These are phyloP conservation scores for Sclerotinia minor DNA, from an alignment of 2,329 filamentous ascomycete genomes.

Conservation along the genomic window DNA sequence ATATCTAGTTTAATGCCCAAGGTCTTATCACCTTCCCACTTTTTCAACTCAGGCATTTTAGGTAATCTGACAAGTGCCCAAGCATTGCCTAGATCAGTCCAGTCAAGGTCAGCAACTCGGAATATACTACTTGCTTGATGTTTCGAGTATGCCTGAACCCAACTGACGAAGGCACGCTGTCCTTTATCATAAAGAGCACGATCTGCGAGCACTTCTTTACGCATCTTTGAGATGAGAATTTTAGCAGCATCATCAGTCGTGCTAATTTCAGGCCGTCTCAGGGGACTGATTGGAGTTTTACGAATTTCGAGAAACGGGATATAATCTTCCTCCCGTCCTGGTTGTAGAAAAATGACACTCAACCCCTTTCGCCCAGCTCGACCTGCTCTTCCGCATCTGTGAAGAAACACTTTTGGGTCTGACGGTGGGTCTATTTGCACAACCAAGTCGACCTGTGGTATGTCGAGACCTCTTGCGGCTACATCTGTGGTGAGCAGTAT, in stretches of 20 bases:
- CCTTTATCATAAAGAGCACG: conserved; percentile 74
- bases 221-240: conserved; percentile 58
- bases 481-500: conserved; percentile 92
- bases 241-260: conserved; percentile 63
- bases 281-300: conserved; percentile 74
- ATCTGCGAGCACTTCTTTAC: conserved; percentile 55
- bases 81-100: conserved; percentile 74
- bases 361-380: conserved; percentile 84
- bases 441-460: conserved; percentile 87
- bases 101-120: conserved; percentile 76
- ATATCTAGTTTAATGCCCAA: conserved; percentile 66
- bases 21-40: conserved; percentile 67
- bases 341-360: conserved; percentile 81
- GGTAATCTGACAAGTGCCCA: conserved; percentile 88
- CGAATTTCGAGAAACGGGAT: conserved; percentile 82
- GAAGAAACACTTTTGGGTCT: conserved; percentile 93
- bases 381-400: conserved; percentile 86
- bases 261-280: conserved; percentile 57
- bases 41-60: conserved; percentile 87
- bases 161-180: conserved; percentile 88
- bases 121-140: conserved; percentile 93
- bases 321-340: conserved; percentile 86
- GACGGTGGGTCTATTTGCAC: conserved; percentile 83
- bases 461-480: conserved; percentile 85
- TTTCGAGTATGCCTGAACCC: conserved; percentile 87